A percentile compares a stretch with the other conserved stretches of the same genome.
These are phyloP conservation scores for Eutrema salsugineum DNA, from an alignment of 441 rosid species.

Conservation along the genomic window DNA sequence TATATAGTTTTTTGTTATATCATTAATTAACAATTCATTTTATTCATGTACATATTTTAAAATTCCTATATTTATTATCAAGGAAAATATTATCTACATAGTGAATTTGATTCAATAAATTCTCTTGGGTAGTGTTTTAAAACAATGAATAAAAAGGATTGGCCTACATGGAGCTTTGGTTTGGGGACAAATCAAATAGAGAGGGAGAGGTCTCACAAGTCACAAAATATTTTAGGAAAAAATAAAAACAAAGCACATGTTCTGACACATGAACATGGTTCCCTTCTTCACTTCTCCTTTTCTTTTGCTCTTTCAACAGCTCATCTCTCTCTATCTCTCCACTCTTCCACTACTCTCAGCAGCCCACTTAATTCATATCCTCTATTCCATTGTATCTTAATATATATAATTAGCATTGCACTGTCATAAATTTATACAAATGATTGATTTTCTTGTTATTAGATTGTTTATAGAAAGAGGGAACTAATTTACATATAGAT, in stretches of 20 bases:
- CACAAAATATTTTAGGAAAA: constrained; percentile 22
- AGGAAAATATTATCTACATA: not conserved
- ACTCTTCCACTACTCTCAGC: constrained; percentile 32
- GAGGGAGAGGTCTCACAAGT: constrained; percentile 24
- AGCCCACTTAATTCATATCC: constrained; percentile 16
- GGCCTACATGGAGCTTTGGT: constrained; percentile 71
- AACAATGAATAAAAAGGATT: constrained; percentile 27
- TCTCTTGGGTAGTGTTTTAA: not conserved
- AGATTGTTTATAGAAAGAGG: constrained; percentile 1
- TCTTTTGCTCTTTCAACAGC: constrained; percentile 38
- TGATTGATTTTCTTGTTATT: constrained; percentile 22
- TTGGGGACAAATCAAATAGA: constrained; percentile 67
- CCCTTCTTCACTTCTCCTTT: constrained; percentile 30
- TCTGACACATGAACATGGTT: constrained; percentile 40
- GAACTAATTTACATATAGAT: not conserved
- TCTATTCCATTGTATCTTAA: constrained; percentile 5
- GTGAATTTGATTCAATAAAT: not conserved
- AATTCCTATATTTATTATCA: not conserved
- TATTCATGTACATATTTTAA: not conserved
- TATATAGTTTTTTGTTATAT: not conserved
- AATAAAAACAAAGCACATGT: constrained; percentile 66
- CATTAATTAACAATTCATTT: not conserved
- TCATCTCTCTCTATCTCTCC: constrained; percentile 41
- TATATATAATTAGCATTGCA: constrained; percentile 2
- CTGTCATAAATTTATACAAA: constrained; percentile 4